A percentile compares a stretch with the other conserved stretches of the same genome.
Conservation (phyloP, 257 asterid genomes). For the Mentha longifolia region DNA sequence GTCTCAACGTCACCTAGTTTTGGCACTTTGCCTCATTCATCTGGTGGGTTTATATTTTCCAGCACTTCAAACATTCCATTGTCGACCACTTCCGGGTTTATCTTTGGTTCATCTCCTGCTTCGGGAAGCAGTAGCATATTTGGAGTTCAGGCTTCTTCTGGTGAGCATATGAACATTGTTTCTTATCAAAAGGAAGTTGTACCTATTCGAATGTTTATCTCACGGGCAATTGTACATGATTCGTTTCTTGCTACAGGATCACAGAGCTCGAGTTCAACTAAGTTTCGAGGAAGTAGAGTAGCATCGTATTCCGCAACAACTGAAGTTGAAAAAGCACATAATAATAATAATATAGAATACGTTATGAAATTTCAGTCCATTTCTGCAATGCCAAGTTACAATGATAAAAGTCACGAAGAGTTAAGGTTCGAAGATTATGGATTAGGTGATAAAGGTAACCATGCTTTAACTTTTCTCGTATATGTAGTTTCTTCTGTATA, state of each 20-base stretch:
- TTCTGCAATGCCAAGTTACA: slow-evolving; percentile 34
- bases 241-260: slow-evolving; percentile 22
- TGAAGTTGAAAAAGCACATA: too few relatives aligned
- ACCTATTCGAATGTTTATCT: neutral
- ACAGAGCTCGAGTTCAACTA: neutral
- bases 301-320: slow-evolving; percentile 22
- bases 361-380: slow-evolving; percentile 36
- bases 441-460: slow-evolving; percentile 28
- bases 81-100: too few relatives aligned
- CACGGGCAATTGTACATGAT: neutral
- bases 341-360: too few relatives aligned
- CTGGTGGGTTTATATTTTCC: neutral
- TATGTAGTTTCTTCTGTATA: neutral
- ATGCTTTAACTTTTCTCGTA: neutral
- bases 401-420: slow-evolving; percentile 40
- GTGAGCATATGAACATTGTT: neutral
- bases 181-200: neutral
- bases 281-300: slow-evolving; percentile 22
- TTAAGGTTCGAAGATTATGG: slow-evolving; percentile 36
- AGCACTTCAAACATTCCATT: slow-evolving; percentile 7
- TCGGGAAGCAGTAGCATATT: neutral
- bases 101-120: neutral
- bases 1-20: neutral
- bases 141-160: slow-evolving; percentile 16
- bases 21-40: slow-evolving; percentile 14